Percentiles rank a stretch among this genome's conserved stretches.
Evolutionary conservation across 768 basidiomycete genomes (phyloP).

Genomic region (Mycena indigotica): DNA sequence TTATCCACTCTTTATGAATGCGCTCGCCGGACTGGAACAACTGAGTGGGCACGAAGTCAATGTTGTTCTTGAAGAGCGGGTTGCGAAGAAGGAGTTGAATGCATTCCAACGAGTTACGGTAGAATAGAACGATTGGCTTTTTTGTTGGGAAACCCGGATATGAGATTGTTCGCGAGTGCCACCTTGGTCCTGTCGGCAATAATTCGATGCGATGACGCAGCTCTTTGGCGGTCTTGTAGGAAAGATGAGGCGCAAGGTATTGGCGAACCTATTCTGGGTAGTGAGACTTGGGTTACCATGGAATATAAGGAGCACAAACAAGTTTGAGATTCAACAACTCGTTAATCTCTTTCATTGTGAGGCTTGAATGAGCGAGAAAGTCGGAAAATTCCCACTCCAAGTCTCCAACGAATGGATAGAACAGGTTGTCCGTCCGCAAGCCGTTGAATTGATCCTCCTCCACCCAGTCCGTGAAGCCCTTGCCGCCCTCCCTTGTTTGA

Average conservation of each 20-base stretch:
- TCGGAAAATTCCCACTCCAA: conserved; percentile 36
- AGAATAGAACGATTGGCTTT: conserved; percentile 24
- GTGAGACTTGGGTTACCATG: not conserved
- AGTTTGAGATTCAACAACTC: conserved; percentile 30
- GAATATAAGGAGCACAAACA: conserved; percentile 18
- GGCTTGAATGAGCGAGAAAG: conserved; percentile 28
- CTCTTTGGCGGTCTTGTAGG: conserved; percentile 21
- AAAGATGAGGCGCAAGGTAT: not conserved
- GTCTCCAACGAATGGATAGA: conserved; percentile 34
- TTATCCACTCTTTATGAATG: conserved; percentile 29
- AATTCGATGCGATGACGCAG: conserved; percentile 19
- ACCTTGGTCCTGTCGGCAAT: conserved; percentile 24
- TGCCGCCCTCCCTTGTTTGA: too few relatives aligned
- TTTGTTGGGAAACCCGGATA: conserved; percentile 14
- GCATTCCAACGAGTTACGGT: conserved; percentile 30
- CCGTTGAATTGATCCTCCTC: conserved; percentile 25
- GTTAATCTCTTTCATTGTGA: conserved; percentile 33
- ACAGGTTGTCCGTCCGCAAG: conserved; percentile 26
- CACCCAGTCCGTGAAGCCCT: conserved; percentile 30
- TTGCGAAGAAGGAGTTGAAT: conserved; percentile 28
- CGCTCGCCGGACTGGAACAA: conserved; percentile 17
- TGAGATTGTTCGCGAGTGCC: conserved; percentile 20
- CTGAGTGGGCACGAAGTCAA: conserved; percentile 23
- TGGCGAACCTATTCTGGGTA: not conserved
- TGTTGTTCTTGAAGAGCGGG: conserved; percentile 24